Percentiles rank a stretch among this genome's conserved stretches.
Evolutionary conservation across 805 yeast genomes (phyloP).

Genomic region (Metschnikowia orientalis): DNA sequence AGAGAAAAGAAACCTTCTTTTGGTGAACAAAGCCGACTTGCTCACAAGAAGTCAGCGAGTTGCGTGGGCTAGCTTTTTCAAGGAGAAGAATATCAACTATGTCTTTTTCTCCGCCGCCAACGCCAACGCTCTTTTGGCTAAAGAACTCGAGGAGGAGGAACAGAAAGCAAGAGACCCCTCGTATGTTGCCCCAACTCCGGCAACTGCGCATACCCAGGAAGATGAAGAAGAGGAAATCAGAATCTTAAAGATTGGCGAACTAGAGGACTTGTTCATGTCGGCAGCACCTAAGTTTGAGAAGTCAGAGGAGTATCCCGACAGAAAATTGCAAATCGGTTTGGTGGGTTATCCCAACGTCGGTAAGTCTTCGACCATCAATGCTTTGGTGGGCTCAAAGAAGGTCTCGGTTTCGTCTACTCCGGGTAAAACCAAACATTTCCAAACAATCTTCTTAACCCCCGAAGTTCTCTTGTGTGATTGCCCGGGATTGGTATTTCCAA

Average conservation of each 20-base stretch:
- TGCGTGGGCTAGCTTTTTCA: slow-evolving; percentile 84
- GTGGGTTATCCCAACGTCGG: slow-evolving; percentile 97
- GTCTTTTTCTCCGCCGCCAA: slow-evolving; percentile 90
- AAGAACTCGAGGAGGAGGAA: slow-evolving; percentile 47
- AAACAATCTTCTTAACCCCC: slow-evolving; percentile 82
- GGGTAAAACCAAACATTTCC: slow-evolving; percentile 98
- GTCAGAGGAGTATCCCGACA: slow-evolving; percentile 53
- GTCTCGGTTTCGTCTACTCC: slow-evolving; percentile 99
- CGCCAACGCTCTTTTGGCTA: slow-evolving; percentile 72
- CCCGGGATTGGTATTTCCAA: slow-evolving; percentile 98
- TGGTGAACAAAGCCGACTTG: slow-evolving; percentile 92
- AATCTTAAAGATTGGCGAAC: slow-evolving; percentile 76
- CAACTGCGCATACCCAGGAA: slow-evolving; percentile 10
- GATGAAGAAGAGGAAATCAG: slow-evolving; percentile 38
- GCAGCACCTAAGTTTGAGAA: slow-evolving; percentile 70
- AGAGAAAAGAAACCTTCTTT: slow-evolving; percentile 69
- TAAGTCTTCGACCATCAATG: slow-evolving; percentile 96
- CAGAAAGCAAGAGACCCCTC: slow-evolving; percentile 17
- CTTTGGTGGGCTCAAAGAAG: slow-evolving; percentile 90
- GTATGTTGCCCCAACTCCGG: slow-evolving; percentile 6
- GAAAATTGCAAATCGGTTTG: slow-evolving; percentile 79
- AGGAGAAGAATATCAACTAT: slow-evolving; percentile 61
- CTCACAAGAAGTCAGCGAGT: slow-evolving; percentile 71
- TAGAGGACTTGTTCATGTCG: slow-evolving; percentile 71
- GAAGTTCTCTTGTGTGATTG: slow-evolving; percentile 91